phyloP scores from a whole-genome alignment of 495 filamentous ascomycete genomes.

The Penicillium alfredii region DNA sequence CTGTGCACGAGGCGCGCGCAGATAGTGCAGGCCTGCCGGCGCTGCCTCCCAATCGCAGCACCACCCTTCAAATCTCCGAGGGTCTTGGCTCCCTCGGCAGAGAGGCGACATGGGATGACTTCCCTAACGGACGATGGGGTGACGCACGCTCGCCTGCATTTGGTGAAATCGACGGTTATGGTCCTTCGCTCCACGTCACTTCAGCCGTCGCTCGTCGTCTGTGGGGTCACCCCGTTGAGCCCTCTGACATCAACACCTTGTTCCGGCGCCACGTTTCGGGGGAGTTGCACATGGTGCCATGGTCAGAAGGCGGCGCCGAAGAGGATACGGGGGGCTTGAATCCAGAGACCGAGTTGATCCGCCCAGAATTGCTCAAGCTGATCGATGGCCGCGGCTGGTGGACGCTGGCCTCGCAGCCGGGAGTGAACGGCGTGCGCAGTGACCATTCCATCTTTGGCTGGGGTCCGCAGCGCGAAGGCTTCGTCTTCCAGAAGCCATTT shows the following conservation, averaged over 20 bases:
- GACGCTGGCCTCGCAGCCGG: slow-evolving; percentile 95
- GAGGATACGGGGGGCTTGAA: slow-evolving; percentile 45
- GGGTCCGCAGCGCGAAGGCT: slow-evolving; percentile 81
- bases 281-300: slow-evolving; percentile 70
- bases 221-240: slow-evolving; percentile 71
- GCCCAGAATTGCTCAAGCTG: slow-evolving; percentile 61
- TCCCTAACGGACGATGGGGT: slow-evolving; percentile 94
- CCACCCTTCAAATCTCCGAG: slow-evolving; percentile 87
- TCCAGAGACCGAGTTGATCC: slow-evolving; percentile 76
- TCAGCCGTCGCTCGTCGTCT: slow-evolving; percentile 68
- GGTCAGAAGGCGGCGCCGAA: slow-evolving; percentile 80
- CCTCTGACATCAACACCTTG: slow-evolving; percentile 64
- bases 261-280: slow-evolving; percentile 77
- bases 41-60: slow-evolving; percentile 52
- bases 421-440: slow-evolving; percentile 76
- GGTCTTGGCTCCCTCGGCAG: slow-evolving; percentile 84
- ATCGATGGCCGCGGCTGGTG: slow-evolving; percentile 77
- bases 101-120: slow-evolving; percentile 98
- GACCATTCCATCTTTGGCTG: slow-evolving; percentile 82
- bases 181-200: slow-evolving; percentile 80
- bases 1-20: slow-evolving; percentile 52
- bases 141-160: slow-evolving; percentile 87
- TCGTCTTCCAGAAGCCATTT: slow-evolving; percentile 97
- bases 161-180: slow-evolving; percentile 92
- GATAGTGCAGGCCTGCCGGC: slow-evolving; percentile 38